Base-by-base conservation (phyloP, 1,284 basidiomycete species). In the Sporisorium scitamineum region DNA sequence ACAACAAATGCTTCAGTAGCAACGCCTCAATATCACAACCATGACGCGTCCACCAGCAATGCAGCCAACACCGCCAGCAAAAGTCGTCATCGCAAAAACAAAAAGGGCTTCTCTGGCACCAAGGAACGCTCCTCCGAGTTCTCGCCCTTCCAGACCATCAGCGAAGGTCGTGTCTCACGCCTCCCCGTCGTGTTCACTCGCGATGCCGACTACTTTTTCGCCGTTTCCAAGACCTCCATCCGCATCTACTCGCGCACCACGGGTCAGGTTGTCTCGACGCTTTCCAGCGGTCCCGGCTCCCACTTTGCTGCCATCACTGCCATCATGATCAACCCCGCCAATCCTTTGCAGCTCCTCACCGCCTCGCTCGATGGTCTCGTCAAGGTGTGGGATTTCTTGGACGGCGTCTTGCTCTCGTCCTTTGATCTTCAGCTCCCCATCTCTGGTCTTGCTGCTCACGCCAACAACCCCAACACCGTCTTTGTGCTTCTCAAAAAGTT, bases 381-480 rank as follows among this genome's bases (percentile, higher is more conserved):
- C 76, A 91, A 93, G 84, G 87, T 96, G 13, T 98, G 96, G 96
- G 94, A 98, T 87, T 96, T 93, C 85, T 87, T 96, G 56, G 95
- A 97, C 73, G 95, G 92, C 1, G 88, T 89, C 4, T 87, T 97
- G 16, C 87, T 97, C 61, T 90, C 91, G 72, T 75, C 68, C 10
- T 70, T 84, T 47, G 70, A 80, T 52, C 61, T 84, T 47, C 89
- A 88, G 45, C 89, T 92, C 65, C 90, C 93, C 6, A 91, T 97
- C 74, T 89, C 90, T 61, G 89, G 90, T 76, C 87, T 95, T 73
- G 90, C 91, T 61, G 89, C 90, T 1, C 91, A 93, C 83, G 88
- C 90, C 65, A 88, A 88, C 64, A 89, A 90, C 84, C 90, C 89
- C 76, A 91, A 91, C 70, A 87, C 88, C 42, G 87, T 94, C 29